These are phyloP conservation scores for Xerocomus nothofagi DNA, from an alignment of 1,284 basidiomycete species.

Conservation along the genomic window DNA sequence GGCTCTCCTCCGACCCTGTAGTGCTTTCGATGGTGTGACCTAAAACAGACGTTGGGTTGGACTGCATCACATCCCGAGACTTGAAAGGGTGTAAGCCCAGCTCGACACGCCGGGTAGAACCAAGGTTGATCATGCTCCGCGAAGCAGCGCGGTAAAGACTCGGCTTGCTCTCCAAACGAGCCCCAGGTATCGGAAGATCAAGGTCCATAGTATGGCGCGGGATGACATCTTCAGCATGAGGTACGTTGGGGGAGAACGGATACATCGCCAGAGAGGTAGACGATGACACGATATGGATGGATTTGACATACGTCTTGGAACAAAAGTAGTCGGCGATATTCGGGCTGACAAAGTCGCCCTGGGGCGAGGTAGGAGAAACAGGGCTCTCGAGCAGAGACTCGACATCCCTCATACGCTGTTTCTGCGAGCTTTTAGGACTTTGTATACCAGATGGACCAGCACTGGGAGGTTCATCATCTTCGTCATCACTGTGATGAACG, in stretches of 20 bases:
- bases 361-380: conserved; percentile 4
- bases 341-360: conserved; percentile 5
- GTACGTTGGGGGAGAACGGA: conserved; percentile 20
- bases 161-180: conserved; percentile 25
- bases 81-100: conserved; percentile 7
- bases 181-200: conserved; percentile 6
- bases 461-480: conserved; percentile 26
- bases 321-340: conserved; percentile 32
- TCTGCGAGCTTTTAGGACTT: conserved; percentile 17
- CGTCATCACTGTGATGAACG: conserved; percentile 39
- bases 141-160: conserved; percentile 43
- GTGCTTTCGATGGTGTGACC: conserved; percentile 8
- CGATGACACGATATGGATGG: conserved; percentile 9
- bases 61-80: conserved; percentile 16
- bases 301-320: conserved; percentile 22
- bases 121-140: conserved; percentile 45
- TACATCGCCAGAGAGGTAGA: conserved; percentile 11
- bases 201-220: background rate
- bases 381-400: conserved; percentile 3
- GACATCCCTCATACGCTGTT: conserved; percentile 11
- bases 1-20: conserved; percentile 26
- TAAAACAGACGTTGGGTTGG: conserved; percentile 15
- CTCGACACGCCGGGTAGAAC: conserved; percentile 26
- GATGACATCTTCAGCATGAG: conserved; percentile 1
- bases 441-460: conserved; percentile 24